Percentiles rank a stretch among this genome's conserved stretches.
Conservation (phyloP, 2,329 filamentous ascomycete species). For the Monilinia laxa region DNA sequence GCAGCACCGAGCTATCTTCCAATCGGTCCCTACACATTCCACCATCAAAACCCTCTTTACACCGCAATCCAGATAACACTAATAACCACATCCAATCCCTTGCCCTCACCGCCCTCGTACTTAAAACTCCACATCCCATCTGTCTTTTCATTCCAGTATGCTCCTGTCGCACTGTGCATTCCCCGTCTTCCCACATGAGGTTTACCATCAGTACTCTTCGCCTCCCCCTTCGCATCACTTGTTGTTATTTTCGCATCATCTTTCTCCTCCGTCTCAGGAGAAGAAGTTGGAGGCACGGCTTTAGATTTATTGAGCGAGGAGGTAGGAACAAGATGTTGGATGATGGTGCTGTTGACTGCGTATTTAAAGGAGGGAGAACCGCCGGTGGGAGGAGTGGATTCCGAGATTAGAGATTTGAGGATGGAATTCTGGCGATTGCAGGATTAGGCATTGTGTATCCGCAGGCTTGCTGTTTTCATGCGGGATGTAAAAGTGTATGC, state of each 20-base stretch:
- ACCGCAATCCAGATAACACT: constrained; percentile 70
- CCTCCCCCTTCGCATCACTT: constrained; percentile 48
- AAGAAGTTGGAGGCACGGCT: constrained; percentile 38
- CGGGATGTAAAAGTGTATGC: constrained; percentile 39
- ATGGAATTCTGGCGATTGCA: constrained; percentile 62
- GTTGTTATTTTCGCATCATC: constrained; percentile 53
- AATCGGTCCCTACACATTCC: background rate
- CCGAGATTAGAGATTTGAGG: constrained; percentile 74
- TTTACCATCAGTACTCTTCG: constrained; percentile 59
- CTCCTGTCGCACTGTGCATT: constrained; percentile 83
- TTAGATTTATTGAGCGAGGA: constrained; percentile 61
- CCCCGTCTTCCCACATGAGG: constrained; percentile 80
- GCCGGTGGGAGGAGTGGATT: constrained; percentile 58
- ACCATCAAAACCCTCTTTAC: background rate
- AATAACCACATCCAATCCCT: constrained; percentile 68
- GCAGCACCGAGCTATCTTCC: background rate
- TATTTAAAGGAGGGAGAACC: constrained; percentile 77
- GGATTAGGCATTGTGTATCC: constrained; percentile 19
- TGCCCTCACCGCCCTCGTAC: constrained; percentile 67
- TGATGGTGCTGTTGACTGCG: constrained; percentile 96
- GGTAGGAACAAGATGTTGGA: constrained; percentile 81
- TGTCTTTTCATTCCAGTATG: constrained; percentile 88
- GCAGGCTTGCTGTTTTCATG: background rate
- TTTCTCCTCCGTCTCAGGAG: constrained; percentile 38
- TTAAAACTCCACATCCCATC: constrained; percentile 90